Evolutionary conservation across 1,284 basidiomycete genomes (phyloP).

Genomic region (Bjerkandera adusta): DNA sequence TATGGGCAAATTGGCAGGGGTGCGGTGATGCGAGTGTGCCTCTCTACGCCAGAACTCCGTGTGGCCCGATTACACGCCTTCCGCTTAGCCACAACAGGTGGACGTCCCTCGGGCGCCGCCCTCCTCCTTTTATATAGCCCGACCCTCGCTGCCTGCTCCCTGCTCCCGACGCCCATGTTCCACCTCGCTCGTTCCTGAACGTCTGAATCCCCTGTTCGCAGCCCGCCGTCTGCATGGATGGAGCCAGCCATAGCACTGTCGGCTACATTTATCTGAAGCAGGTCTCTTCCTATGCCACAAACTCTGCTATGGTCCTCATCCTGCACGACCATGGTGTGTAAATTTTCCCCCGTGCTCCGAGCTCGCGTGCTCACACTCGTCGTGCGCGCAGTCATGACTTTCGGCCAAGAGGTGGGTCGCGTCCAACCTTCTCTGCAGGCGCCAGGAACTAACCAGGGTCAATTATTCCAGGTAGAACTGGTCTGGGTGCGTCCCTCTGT

Average conservation of each 20-base stretch:
- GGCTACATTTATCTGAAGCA: conserved; percentile 19
- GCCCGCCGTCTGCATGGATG: conserved; percentile 17
- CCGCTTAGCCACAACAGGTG: conserved; percentile 1
- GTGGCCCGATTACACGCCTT: neutral
- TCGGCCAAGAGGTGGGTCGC: conserved; percentile 16
- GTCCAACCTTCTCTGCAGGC: too few species aligned
- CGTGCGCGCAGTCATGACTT: conserved; percentile 12
- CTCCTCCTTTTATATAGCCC: neutral
- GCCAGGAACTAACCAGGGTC: neutral
- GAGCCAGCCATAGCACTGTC: conserved; percentile 6
- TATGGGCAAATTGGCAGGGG: conserved; percentile 9
- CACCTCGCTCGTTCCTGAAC: conserved; percentile 7
- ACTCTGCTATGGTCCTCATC: conserved; percentile 17
- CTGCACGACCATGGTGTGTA: conserved; percentile 18
- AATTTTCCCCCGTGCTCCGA: neutral
- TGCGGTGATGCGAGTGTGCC: neutral
- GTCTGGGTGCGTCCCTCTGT: conserved; percentile 16
- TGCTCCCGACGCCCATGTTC: conserved; percentile 7
- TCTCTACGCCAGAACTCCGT: neutral
- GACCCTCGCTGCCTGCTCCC: neutral
- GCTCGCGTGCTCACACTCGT: neutral
- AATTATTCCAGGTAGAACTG: conserved; percentile 16
- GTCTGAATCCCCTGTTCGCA: conserved; percentile 1
- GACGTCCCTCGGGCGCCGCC: neutral
- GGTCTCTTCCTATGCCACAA: conserved; percentile 16